Evolutionary conservation across 225 moss, liverwort and hornwort species (phyloP), one percentile per base, ranked within the genome.

Genomic region (Pleurozium schreberi): DNA sequence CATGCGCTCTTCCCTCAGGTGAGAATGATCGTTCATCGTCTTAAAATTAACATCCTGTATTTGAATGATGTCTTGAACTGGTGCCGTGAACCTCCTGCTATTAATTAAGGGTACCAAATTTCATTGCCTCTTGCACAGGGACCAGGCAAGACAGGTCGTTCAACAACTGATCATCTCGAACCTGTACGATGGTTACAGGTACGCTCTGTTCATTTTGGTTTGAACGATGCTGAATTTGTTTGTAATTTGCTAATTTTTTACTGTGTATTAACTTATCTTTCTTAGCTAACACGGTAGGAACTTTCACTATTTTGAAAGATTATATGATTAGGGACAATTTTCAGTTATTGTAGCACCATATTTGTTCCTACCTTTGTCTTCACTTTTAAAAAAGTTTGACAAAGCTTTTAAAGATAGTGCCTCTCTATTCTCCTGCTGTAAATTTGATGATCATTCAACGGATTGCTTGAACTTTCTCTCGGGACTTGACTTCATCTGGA

Each of bases 161-260:
- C 92, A 81, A 84, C 93, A 85, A 88, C 47, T 70, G 98, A 98
- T 70, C 96, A 94, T 87, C 87, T 92, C 89, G 98, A 98, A 88
- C 93, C 97, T 73, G 91, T 94, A 45, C 94, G 98, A 73, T 97
- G 96, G 98, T 95, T 98, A 90, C 98, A 97, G 96, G 97, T 97
- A 95, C 78, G 27, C 20, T 23, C 34, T 74, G 23, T 73, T 75
- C 71, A 78, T 43, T n/a, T 64, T 38, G 30, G 55, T 67, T 83
- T 17, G 74, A 70, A 71, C n/a, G 42, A 59, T 80, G 53, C 83
- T 86, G 49, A 57, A 20, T 31, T 80, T 65, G 57, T 47, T 40
- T 53, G 31, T 85, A 58, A 42, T 40, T 53, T 42, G 42, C 27
- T 58, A 40, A 30, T 19, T 47, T 75, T 74, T 65, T 25, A 64